Base-by-base conservation (phyloP, 176 grass and related monocot genomes). In the Aegilops tauschii region DNA sequence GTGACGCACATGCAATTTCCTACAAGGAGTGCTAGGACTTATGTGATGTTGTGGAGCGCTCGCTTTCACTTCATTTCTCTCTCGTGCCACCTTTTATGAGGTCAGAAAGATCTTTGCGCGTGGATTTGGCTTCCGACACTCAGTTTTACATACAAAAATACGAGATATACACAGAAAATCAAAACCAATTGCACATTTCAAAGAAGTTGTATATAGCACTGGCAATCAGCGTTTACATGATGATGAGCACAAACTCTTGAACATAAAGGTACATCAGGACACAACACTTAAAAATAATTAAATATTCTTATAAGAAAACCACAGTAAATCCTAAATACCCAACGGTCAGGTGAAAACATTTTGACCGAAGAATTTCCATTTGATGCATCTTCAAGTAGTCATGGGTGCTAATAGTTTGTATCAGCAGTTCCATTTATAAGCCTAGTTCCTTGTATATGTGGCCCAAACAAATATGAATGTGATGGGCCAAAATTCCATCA, bases 401-500 rank as follows among this genome's bases (percentile, higher is more conserved):
- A 71, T 20, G 9, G 39, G 18, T 45, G 70, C 21, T 23, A 12
- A 23, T 73, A 73, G 37, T 73, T 73, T 27, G 70, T 45, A 73
- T 73, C 70, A 45, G 27, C n/a, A 1, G 1, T 23, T 45, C 21
- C 39, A 73, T 14, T 44, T 45, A 2, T 73, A 70, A 73, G 42
- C 7, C 12, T 44, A 40, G 37, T 73, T 73, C 21, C 39, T 73
- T 73, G 39, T 14, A 45, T 73, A 45, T 73, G n/a, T 40, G 3
- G 37, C 70, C 37, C 70, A 73, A 14, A 73, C 70, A 73, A 73
- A 73, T 27, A 45, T 73, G 39, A 45, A 73, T 73, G 45, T 42
- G n/a, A 73, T 45, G 10, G 70, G 70, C 70, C 37, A 73, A 73
- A 73, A 42, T 73, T 73, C 69, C 69, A 73, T 73, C 69, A 73